These are phyloP conservation scores for Fusarium sambucinum DNA, from an alignment of 2,329 filamentous ascomycete species.

Conservation along the genomic window DNA sequence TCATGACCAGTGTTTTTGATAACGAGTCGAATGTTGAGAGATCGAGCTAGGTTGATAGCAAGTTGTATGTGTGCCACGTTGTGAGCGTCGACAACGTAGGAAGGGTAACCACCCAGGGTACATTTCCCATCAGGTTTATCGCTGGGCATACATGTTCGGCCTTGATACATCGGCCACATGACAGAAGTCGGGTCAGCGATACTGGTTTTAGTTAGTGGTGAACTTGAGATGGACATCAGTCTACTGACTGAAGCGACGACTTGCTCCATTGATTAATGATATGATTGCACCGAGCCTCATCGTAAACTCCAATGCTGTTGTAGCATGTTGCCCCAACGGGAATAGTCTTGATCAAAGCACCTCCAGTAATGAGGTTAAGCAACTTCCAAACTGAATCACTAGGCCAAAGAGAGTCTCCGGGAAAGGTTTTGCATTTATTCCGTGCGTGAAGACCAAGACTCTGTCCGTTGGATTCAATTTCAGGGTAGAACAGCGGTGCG, in stretches of 20 bases:
- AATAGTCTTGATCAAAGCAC: conserved; percentile 50
- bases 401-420: conserved; percentile 52
- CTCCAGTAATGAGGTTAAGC: conserved; percentile 52
- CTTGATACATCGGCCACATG: conserved; percentile 57
- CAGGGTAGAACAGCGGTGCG: conserved; percentile 26
- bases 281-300: conserved; percentile 46
- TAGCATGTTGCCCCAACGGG: conserved; percentile 53
- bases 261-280: conserved; percentile 49
- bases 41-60: conserved; percentile 60
- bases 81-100: conserved; percentile 57
- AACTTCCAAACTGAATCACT: conserved; percentile 48
- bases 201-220: conserved; percentile 32
- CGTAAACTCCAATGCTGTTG: conserved; percentile 39
- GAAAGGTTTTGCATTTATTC: conserved; percentile 51
- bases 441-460: neutral
- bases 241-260: conserved; percentile 41
- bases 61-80: conserved; percentile 60
- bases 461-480: neutral
- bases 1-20: conserved; percentile 64
- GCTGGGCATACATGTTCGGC: conserved; percentile 53
- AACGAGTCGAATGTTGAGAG: conserved; percentile 59
- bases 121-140: conserved; percentile 45
- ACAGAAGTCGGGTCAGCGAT: conserved; percentile 55
- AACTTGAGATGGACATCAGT: rapidly evolving
- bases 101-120: conserved; percentile 57